Percentiles rank a stretch among this genome's conserved stretches.
Evolutionary conservation across 2,329 filamentous ascomycete species (phyloP).

Genomic region (Spiromastix sp.): DNA sequence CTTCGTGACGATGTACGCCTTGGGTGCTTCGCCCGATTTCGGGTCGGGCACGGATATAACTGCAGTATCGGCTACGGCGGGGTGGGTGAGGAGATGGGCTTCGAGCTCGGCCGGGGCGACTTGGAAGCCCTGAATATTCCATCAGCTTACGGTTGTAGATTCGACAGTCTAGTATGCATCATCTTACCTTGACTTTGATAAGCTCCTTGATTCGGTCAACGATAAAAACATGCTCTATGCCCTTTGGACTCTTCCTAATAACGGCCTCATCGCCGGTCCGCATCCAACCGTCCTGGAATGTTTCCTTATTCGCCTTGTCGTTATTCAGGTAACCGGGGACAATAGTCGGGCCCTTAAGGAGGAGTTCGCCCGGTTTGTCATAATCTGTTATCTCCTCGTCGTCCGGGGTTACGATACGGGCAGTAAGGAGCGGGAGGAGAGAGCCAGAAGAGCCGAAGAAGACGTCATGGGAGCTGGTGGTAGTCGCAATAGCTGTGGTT

Average conservation of each 20-base stretch:
- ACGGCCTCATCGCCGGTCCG: conserved; percentile 17
- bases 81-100: conserved; percentile 32
- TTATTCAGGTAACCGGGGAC: conserved; percentile 74
- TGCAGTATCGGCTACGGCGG: conserved; percentile 33
- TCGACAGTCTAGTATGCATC: neutral
- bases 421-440: conserved; percentile 49
- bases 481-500: conserved; percentile 51
- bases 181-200: conserved; percentile 17
- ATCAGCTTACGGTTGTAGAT: neutral
- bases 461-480: conserved; percentile 46
- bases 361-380: conserved; percentile 63
- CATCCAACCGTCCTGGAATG: conserved; percentile 40
- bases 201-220: conserved; percentile 29
- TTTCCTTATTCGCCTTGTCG: conserved; percentile 62
- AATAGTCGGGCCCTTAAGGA: conserved; percentile 61
- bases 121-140: conserved; percentile 31
- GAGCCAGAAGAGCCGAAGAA: conserved; percentile 58
- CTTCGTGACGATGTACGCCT: conserved; percentile 50
- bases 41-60: conserved; percentile 42
- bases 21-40: conserved; percentile 52
- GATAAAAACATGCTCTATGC: conserved; percentile 27
- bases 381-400: conserved; percentile 56
- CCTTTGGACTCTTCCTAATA: conserved; percentile 9
- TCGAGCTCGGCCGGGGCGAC: conserved; percentile 41
- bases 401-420: conserved; percentile 52